Conservation (phyloP, 139 green algal species). For the Volvox africanus region DNA sequence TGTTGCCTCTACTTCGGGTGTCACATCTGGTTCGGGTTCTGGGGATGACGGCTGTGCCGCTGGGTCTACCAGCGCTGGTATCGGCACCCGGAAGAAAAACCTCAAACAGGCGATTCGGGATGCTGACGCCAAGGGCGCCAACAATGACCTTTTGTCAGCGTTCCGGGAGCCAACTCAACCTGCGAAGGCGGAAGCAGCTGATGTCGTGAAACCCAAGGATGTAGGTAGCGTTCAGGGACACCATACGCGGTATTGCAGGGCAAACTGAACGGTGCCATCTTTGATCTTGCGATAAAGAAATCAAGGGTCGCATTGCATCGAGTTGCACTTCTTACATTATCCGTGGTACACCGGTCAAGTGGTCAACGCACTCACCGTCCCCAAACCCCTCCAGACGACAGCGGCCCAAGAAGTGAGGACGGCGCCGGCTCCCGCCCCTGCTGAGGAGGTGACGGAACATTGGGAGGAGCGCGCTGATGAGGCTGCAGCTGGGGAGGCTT, state of each 20-base stretch:
- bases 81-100: conserved; percentile 40
- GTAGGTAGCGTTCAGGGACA: not conserved
- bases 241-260: too few species aligned
- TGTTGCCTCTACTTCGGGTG: not conserved
- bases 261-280: too few species aligned
- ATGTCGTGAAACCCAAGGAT: conserved; percentile 14
- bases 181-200: not conserved
- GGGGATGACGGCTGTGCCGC: conserved; percentile 27
- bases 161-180: conserved; percentile 34
- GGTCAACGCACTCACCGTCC: not conserved
- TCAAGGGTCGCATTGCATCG: too few species aligned
- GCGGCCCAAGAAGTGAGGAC: not conserved
- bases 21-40: conserved; percentile 15
- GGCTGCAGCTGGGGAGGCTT: not conserved
- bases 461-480: conserved; percentile 48
- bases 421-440: not conserved
- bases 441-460: conserved; percentile 37
- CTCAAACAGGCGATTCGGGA: conserved; percentile 28
- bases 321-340: too few species aligned
- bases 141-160: conserved; percentile 35
- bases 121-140: conserved; percentile 48
- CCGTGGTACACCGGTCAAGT: too few species aligned
- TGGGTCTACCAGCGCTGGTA: not conserved
- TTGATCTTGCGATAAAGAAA: too few species aligned
- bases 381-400: not conserved